A percentile compares a stretch with the other conserved stretches of the same genome.
phyloP scores from a whole-genome alignment of 2,329 filamentous ascomycete species.

The Sphaerulina musiva region DNA sequence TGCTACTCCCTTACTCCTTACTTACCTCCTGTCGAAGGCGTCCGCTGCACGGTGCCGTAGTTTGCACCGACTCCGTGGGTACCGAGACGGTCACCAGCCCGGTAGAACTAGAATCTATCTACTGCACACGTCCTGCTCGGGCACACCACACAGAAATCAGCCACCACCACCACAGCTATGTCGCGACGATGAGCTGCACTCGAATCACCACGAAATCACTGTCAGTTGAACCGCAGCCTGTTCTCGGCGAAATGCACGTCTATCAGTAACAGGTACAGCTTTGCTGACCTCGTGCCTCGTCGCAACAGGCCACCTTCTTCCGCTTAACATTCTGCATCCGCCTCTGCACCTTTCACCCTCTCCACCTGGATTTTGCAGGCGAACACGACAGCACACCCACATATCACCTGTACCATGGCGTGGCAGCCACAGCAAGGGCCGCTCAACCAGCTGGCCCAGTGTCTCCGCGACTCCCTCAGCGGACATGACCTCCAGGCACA shows the following conservation, averaged over 20 bases:
- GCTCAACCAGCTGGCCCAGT: slow-evolving; percentile 80
- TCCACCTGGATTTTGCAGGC: background rate
- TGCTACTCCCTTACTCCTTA: too few relatives aligned
- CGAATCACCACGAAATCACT: slow-evolving; percentile 2
- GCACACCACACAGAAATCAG: background rate
- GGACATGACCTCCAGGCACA: slow-evolving; percentile 71
- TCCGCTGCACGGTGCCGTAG: too few relatives aligned
- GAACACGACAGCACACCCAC: background rate
- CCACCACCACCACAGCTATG: slow-evolving; percentile 7
- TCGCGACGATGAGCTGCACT: slow-evolving; percentile 8
- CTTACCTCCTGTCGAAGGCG: too few relatives aligned
- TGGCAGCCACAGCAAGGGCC: slow-evolving; percentile 89
- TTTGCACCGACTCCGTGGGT: too few relatives aligned
- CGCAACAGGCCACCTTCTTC: slow-evolving; percentile 3
- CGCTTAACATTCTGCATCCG: slow-evolving; percentile 6
- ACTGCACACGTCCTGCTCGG: background rate
- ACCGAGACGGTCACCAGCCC: too few relatives aligned
- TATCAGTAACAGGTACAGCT: background rate
- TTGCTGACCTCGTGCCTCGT: slow-evolving; percentile 6
- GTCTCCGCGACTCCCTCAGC: slow-evolving; percentile 85
- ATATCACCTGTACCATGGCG: slow-evolving; percentile 54
- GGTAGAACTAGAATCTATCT: too few relatives aligned
- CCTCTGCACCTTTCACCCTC: background rate
- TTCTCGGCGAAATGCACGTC: background rate
- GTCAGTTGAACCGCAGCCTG: slow-evolving; percentile 9